A percentile compares a stretch with the other conserved stretches of the same genome.
phyloP scores from a whole-genome alignment of 345 rosid species.

The Linum lewisii region DNA sequence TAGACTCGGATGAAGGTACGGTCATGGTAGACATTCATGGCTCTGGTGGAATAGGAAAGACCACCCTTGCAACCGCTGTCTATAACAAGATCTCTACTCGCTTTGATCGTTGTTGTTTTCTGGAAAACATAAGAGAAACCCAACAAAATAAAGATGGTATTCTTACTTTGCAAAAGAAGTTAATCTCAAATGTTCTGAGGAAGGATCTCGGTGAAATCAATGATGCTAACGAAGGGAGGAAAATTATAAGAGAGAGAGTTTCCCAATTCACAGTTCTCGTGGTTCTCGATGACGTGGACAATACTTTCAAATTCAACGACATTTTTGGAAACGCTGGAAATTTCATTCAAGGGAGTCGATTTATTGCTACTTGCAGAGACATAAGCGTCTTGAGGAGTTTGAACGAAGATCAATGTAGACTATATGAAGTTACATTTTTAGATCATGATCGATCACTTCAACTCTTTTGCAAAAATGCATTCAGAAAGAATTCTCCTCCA shows the following conservation, averaged over 20 bases:
- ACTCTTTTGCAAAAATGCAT: constrained; percentile 15
- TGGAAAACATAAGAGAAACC: background rate
- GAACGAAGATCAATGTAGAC: background rate
- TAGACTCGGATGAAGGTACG: background rate
- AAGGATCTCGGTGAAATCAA: background rate
- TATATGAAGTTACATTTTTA: background rate
- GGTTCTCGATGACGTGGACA: background rate
- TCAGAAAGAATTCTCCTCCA: background rate
- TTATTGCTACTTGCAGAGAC: background rate
- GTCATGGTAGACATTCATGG: background rate
- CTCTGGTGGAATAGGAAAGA: background rate
- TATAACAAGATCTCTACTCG: background rate
- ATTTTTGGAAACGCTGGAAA: background rate
- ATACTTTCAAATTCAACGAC: background rate
- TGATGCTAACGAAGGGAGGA: background rate
- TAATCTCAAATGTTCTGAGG: background rate
- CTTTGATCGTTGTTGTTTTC: background rate
- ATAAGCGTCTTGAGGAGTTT: background rate
- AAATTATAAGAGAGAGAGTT: background rate
- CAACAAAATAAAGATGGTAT: background rate
- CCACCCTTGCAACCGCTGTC: background rate
- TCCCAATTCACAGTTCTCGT: background rate
- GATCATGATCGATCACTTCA: background rate
- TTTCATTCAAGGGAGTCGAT: background rate
- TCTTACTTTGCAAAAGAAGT: background rate